phyloP scores from a whole-genome alignment of 2,329 filamentous ascomycete genomes.

The Fusarium sp. region DNA sequence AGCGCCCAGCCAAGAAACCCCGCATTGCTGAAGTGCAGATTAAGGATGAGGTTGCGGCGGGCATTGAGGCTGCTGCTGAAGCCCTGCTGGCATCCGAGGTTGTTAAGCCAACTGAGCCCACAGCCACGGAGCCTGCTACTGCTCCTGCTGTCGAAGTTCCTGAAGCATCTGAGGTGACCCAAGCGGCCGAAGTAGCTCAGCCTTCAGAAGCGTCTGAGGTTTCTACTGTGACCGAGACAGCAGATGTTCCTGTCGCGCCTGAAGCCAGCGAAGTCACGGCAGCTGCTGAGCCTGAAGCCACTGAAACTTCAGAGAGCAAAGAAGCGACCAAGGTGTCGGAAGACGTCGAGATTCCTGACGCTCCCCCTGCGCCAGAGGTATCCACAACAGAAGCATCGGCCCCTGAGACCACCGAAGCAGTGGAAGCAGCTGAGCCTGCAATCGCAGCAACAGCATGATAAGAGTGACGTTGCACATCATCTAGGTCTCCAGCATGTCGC shows the following conservation, averaged over 20 bases:
- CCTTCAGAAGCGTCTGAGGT: slow-evolving; percentile 11
- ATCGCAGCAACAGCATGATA: slow-evolving; percentile 29
- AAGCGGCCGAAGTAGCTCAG: slow-evolving; percentile 6
- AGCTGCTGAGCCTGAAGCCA: not conserved
- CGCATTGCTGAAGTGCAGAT: slow-evolving; percentile 33
- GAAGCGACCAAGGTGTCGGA: slow-evolving; percentile 19
- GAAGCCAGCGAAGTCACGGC: slow-evolving; percentile 19
- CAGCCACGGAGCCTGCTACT: not conserved
- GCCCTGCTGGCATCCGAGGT: slow-evolving; percentile 27
- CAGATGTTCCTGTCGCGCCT: slow-evolving; percentile 18
- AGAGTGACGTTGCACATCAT: slow-evolving; percentile 10
- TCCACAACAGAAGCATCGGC: slow-evolving; percentile 11
- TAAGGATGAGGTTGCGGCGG: slow-evolving; percentile 30
- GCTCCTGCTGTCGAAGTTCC: not conserved
- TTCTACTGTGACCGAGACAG: not conserved
- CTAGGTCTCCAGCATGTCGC: not conserved
- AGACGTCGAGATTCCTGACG: slow-evolving; percentile 24
- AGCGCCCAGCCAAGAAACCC: slow-evolving; percentile 44
- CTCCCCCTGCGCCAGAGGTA: slow-evolving; percentile 11
- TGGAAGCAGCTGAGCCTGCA: slow-evolving; percentile 19
- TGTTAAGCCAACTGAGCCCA: slow-evolving; percentile 3
- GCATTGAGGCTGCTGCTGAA: slow-evolving; percentile 32
- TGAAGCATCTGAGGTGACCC: not conserved
- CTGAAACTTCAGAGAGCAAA: slow-evolving; percentile 7
- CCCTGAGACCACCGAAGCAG: slow-evolving; percentile 13